Base-by-base conservation (phyloP, 2,329 filamentous ascomycete species). In the Calonectria pteridis region DNA sequence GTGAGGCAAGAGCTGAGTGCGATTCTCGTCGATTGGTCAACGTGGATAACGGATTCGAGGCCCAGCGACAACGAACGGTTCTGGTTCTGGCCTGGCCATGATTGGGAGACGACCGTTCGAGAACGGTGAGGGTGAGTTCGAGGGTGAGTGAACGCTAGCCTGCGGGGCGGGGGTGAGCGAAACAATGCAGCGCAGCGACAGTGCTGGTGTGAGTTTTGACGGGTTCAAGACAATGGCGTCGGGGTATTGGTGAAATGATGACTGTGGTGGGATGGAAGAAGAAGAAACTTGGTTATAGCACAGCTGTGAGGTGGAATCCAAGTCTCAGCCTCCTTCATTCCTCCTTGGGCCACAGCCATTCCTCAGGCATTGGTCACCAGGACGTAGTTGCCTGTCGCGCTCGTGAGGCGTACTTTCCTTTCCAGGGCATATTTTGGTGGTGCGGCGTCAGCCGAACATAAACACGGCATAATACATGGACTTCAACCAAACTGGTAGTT, bases 351-450 rank as follows among this genome's bases (percentile, higher is more conserved):
- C 18, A 43, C 62, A 55, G 62, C 58, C 64, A 73, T 51, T 79
- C 78, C 78, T 80, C 74, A 79, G 77, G 78, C 78, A 79, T 62
- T 49, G 67, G 31, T 73, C 49, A 63, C 26, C 46, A 37, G 67
- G 62, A 65, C 71, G 71, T 66, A 67, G 72, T 74, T 78, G 70
- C 72, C 73, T 78, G 50, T 69, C 58, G 35, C 49, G 35, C 51
- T 74, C 65, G 37, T 49, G 37, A 80, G 77, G 78, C 77, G 37
- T 76, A 77, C 72, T 79, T 79, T 78, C 77, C 78, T 33, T 68
- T 80, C 77, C 75, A 64, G 76, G 78, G 69, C 73, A 73, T 76
- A 73, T 71, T 55, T 35, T 75, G 67, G 67, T 67, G 62, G 26
- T 64, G 69, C 40, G 35, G 46, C 33, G 14, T 53, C 55, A 58